These are phyloP conservation scores for Aspergillus cejpii DNA, from an alignment of 2,329 filamentous ascomycete genomes.

Conservation along the genomic window DNA sequence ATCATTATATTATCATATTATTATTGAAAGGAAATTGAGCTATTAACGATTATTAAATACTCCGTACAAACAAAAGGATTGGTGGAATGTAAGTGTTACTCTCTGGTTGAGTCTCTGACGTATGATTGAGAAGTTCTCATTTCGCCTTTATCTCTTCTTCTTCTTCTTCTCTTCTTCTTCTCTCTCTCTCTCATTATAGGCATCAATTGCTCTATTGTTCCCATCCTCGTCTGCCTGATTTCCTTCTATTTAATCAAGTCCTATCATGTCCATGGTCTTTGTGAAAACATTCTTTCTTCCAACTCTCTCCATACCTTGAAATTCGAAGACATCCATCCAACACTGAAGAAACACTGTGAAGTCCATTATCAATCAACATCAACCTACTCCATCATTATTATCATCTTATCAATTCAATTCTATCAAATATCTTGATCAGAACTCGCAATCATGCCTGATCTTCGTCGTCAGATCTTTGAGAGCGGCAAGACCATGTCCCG, in stretches of 20 bases:
- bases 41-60: too few relatives aligned
- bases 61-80: too few relatives aligned
- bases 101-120: too few relatives aligned
- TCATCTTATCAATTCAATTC: background rate
- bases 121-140: background rate
- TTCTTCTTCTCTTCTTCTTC: slow-evolving; percentile 8
- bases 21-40: too few relatives aligned
- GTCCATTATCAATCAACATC: background rate
- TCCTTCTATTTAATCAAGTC: background rate
- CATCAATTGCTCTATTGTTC: background rate
- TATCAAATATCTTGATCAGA: background rate
- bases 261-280: slow-evolving; percentile 18
- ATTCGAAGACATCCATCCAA: slow-evolving; percentile 9
- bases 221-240: background rate
- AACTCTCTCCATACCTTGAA: slow-evolving; percentile 16
- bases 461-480: slow-evolving; percentile 55
- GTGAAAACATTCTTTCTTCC: slow-evolving; percentile 12
- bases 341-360: background rate
- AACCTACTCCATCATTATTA: too few relatives aligned
- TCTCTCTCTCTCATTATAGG: slow-evolving; percentile 8
- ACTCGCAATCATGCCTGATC: slow-evolving; percentile 39
- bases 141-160: slow-evolving; percentile 5
- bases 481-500: slow-evolving; percentile 59
- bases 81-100: too few relatives aligned
- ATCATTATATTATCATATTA: too few relatives aligned